Percentiles rank a stretch among this genome's conserved stretches.
phyloP scores from a whole-genome alignment of 331 rosid species.

The Prunus yedoensis region DNA sequence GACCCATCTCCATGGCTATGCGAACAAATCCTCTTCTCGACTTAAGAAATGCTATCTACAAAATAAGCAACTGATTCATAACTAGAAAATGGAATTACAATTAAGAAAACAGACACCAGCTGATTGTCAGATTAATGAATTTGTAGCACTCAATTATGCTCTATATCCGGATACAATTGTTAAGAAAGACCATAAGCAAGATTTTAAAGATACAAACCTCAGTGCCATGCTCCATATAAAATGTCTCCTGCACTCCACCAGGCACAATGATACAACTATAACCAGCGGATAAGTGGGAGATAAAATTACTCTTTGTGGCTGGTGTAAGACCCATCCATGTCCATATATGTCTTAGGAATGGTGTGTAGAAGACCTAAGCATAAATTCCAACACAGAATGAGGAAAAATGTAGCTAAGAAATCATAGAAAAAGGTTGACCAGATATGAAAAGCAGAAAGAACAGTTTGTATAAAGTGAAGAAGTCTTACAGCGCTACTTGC shows the following conservation, averaged over 20 bases:
- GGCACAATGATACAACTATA: constrained; percentile 81
- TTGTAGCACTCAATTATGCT: background rate
- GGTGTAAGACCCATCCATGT: constrained; percentile 87
- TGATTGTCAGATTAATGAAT: background rate
- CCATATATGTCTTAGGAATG: constrained; percentile 91
- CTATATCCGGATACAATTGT: background rate
- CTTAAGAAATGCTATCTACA: constrained; percentile 70
- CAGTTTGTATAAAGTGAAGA: constrained; percentile 3
- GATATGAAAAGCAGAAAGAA: background rate
- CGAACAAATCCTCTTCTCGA: constrained; percentile 88
- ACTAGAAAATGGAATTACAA: background rate
- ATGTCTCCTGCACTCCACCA: constrained; percentile 94
- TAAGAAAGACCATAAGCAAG: constrained; percentile 1
- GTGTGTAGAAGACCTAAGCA: constrained; percentile 79
- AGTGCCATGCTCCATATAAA: constrained; percentile 70
- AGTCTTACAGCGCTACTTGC: constrained; percentile 89
- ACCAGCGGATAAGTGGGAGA: constrained; percentile 61
- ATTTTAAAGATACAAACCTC: constrained; percentile 53
- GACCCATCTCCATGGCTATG: constrained; percentile 75
- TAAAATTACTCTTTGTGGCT: constrained; percentile 64
- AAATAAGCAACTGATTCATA: constrained; percentile 5
- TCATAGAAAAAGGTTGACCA: constrained; percentile 12
- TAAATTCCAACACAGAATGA: constrained; percentile 21
- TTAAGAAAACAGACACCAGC: background rate
- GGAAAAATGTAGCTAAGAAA: constrained; percentile 21